These are phyloP conservation scores for Colletotrichum tamarilloi DNA, from an alignment of 2,329 filamentous ascomycete genomes.

Conservation along the genomic window DNA sequence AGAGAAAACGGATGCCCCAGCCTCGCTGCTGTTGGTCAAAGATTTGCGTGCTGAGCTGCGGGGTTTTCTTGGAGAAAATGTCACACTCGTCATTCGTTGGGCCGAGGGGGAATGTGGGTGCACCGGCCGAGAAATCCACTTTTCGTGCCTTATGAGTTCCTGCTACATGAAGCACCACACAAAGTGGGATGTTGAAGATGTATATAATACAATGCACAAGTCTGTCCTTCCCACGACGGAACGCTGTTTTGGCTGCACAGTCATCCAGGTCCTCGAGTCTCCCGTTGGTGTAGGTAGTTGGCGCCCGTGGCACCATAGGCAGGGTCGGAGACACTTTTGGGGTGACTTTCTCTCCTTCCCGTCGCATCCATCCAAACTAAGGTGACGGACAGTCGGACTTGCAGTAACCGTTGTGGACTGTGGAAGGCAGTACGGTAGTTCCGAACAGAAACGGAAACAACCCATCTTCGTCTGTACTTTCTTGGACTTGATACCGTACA, in stretches of 20 bases:
- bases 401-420: neutral
- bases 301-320: too few relatives aligned
- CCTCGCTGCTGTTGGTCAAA: slow-evolving; percentile 34
- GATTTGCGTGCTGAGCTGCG: slow-evolving; percentile 34
- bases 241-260: neutral
- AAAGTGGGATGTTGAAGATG: neutral
- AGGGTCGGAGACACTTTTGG: too few relatives aligned
- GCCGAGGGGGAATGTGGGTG: slow-evolving; percentile 4
- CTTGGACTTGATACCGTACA: neutral
- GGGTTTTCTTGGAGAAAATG: slow-evolving; percentile 36
- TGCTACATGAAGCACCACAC: neutral
- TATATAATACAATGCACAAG: neutral
- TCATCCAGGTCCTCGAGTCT: slow-evolving; percentile 17
- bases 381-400: too few relatives aligned
- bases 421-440: neutral
- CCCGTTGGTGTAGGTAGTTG: neutral
- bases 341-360: too few relatives aligned
- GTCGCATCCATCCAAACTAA: too few relatives aligned
- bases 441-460: neutral
- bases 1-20: slow-evolving; percentile 23
- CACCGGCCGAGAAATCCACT: neutral
- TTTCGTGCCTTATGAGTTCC: slow-evolving; percentile 11
- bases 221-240: neutral
- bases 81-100: slow-evolving; percentile 15
- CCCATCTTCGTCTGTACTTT: neutral